Percentiles rank a stretch among this genome's conserved stretches.
Conservation (phyloP, 345 rosid genomes). For the Eucalyptus melliodora region DNA sequence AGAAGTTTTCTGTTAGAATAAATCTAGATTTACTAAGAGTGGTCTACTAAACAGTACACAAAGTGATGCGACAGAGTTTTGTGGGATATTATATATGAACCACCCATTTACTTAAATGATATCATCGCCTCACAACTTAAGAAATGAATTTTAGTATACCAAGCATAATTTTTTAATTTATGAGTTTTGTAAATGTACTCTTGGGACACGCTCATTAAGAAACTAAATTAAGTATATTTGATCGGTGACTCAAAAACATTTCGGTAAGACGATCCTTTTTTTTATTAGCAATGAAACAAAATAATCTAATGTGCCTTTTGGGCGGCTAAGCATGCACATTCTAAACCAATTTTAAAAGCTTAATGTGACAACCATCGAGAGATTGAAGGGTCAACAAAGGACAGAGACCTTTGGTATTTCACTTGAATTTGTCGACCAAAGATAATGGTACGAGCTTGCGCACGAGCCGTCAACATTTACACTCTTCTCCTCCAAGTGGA, state of each 20-base stretch:
- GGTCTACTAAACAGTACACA: background rate
- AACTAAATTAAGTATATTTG: too few species aligned
- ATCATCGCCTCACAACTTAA: background rate
- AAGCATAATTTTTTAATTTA: too few species aligned
- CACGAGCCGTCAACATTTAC: background rate
- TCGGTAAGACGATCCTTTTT: too few species aligned
- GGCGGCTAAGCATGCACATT: too few species aligned
- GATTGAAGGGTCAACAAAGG: background rate
- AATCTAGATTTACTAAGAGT: background rate
- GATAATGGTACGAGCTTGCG: background rate
- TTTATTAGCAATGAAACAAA: too few species aligned
- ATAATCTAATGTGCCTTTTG: too few species aligned
- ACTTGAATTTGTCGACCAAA: background rate
- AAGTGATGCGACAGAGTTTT: background rate
- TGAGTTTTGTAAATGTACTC: background rate
- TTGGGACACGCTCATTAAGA: background rate
- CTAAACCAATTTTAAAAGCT: too few species aligned
- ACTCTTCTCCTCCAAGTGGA: background rate
- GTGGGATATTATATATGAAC: background rate
- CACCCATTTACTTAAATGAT: background rate
- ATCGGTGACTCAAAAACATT: too few species aligned
- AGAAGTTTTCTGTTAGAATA: too few species aligned
- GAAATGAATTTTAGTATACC: background rate
- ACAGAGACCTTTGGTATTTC: background rate
- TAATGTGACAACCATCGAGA: too few species aligned